phyloP scores from a whole-genome alignment of 768 basidiomycete species.

The Lactarius tabidus region DNA sequence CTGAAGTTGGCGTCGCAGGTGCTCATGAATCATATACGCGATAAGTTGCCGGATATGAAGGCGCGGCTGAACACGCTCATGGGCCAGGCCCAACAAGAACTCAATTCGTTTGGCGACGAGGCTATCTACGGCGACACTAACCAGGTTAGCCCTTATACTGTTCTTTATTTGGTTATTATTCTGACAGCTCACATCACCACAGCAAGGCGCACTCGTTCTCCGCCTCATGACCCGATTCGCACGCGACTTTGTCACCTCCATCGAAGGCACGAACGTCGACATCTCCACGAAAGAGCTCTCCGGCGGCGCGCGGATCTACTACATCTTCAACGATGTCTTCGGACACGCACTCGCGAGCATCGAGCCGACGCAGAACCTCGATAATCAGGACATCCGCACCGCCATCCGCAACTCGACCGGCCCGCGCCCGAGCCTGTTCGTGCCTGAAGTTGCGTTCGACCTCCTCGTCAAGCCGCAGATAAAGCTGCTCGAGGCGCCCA shows the following conservation, averaged over 20 bases:
- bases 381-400: slow-evolving; percentile 92
- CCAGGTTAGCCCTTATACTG: slow-evolving; percentile 41
- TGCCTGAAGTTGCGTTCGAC: slow-evolving; percentile 96
- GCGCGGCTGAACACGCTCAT: slow-evolving; percentile 95
- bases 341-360: slow-evolving; percentile 87
- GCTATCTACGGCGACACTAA: slow-evolving; percentile 90
- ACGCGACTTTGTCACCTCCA: slow-evolving; percentile 92
- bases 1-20: slow-evolving; percentile 46
- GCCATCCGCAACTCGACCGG: slow-evolving; percentile 99
- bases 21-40: slow-evolving; percentile 94
- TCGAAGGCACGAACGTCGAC: slow-evolving; percentile 94
- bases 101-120: slow-evolving; percentile 93
- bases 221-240: slow-evolving; percentile 99
- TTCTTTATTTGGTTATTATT: neutral
- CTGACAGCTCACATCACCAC: slow-evolving; percentile 12
- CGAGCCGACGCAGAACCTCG: slow-evolving; percentile 86
- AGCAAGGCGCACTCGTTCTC: slow-evolving; percentile 87
- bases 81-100: slow-evolving; percentile 98
- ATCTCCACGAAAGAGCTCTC: slow-evolving; percentile 98
- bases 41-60: slow-evolving; percentile 99
- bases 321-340: slow-evolving; percentile 99
- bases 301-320: slow-evolving; percentile 97
- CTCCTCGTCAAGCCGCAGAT: slow-evolving; percentile 97
- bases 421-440: slow-evolving; percentile 91
- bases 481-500: slow-evolving; percentile 90